phyloP scores from a whole-genome alignment of 1,284 basidiomycete genomes.

The Ceratobasidium papillatum region DNA sequence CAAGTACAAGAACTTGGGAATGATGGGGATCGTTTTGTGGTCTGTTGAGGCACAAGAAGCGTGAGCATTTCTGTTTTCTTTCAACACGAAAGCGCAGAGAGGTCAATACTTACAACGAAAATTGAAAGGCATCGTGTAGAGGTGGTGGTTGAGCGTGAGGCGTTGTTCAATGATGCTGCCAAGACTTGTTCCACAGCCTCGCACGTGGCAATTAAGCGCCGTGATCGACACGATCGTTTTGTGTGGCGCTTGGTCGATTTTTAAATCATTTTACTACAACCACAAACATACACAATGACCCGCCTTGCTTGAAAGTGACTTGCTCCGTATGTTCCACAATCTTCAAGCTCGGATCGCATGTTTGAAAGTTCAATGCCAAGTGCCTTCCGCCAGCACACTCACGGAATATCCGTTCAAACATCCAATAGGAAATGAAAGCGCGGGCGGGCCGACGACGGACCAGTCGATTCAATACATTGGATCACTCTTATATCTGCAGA shows the following conservation, averaged over 20 bases:
- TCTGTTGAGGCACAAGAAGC: conserved; percentile 10
- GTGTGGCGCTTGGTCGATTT: too few species aligned
- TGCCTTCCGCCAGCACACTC: background rate
- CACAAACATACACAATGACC: background rate
- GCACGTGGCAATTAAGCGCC: conserved; percentile 32
- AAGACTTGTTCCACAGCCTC: conserved; percentile 8
- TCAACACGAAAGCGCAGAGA: too few species aligned
- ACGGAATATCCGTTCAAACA: background rate
- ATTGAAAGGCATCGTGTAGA: background rate
- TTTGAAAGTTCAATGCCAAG: background rate
- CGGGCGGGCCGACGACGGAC: background rate
- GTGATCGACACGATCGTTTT: background rate
- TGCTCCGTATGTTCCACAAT: background rate
- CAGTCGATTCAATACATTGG: background rate
- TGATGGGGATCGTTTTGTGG: conserved; percentile 42
- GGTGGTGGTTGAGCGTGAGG: conserved; percentile 10
- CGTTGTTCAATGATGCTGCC: conserved; percentile 16
- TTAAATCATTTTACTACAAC: too few species aligned
- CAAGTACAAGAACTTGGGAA: conserved; percentile 41
- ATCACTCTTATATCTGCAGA: background rate
- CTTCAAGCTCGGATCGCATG: background rate
- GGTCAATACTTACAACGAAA: conserved; percentile 17
- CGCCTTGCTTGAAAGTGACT: background rate
- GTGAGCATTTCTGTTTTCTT: background rate
- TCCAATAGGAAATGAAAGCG: conserved; percentile 23